A percentile compares a stretch with the other conserved stretches of the same genome.
Conservation (phyloP, 768 basidiomycete species). For the Leccinum obscurum region DNA sequence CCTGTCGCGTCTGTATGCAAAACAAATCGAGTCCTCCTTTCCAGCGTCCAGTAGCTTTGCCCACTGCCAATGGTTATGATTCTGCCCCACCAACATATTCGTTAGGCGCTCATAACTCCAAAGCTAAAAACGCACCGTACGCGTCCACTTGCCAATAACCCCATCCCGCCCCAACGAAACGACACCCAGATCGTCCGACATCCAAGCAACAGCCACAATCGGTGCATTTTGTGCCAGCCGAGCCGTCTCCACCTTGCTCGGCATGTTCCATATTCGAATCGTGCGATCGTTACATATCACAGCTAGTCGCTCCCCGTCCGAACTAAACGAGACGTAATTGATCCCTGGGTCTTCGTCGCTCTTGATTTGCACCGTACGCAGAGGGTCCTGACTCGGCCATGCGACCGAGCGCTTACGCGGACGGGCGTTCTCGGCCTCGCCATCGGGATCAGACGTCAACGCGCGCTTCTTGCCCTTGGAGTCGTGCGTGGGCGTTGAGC, state of each 20-base stretch:
- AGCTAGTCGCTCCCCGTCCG: slow-evolving; percentile 56
- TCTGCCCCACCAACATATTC: slow-evolving; percentile 28
- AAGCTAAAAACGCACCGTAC: slow-evolving; percentile 41
- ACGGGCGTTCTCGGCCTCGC: slow-evolving; percentile 27
- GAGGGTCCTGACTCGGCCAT: slow-evolving; percentile 51
- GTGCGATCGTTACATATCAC: slow-evolving; percentile 61
- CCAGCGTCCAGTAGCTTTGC: slow-evolving; percentile 54
- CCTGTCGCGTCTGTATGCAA: slow-evolving; percentile 56
- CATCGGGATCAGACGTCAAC: slow-evolving; percentile 24
- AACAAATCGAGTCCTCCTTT: slow-evolving; percentile 46
- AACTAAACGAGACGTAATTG: slow-evolving; percentile 48
- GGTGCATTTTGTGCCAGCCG: slow-evolving; percentile 52
- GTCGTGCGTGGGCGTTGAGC: slow-evolving; percentile 30
- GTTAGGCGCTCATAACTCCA: neutral
- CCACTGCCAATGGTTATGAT: slow-evolving; percentile 55
- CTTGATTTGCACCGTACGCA: slow-evolving; percentile 39
- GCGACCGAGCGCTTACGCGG: slow-evolving; percentile 36
- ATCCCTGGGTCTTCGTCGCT: slow-evolving; percentile 51
- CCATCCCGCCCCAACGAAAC: slow-evolving; percentile 60
- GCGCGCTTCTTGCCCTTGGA: slow-evolving; percentile 43
- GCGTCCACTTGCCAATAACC: slow-evolving; percentile 58
- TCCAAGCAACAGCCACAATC: slow-evolving; percentile 55
- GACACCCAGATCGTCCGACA: slow-evolving; percentile 56
- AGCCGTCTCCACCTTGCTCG: slow-evolving; percentile 50
- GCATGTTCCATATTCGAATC: slow-evolving; percentile 63